Percentiles rank a stretch among this genome's conserved stretches.
Evolutionary conservation across 768 basidiomycete genomes (phyloP).

Genomic region (Leccinellum luteum): DNA sequence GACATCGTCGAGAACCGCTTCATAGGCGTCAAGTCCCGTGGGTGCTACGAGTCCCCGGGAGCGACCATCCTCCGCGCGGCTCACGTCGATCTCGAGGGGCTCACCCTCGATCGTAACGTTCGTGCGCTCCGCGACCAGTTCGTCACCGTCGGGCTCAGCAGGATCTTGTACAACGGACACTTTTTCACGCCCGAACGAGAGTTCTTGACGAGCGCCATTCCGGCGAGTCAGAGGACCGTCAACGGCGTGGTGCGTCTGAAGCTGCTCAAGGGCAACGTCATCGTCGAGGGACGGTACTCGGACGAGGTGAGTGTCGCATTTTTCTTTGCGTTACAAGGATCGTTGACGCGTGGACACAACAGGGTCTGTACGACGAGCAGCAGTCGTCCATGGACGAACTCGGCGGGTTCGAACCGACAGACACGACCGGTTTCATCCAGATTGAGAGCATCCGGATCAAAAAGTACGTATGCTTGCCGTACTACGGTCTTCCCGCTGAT

Average conservation of each 20-base stretch:
- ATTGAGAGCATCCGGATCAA: slow-evolving; percentile 98
- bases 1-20: slow-evolving; percentile 99
- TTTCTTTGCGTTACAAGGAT: background rate
- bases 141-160: slow-evolving; percentile 83
- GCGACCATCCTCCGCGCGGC: slow-evolving; percentile 95
- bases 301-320: slow-evolving; percentile 57
- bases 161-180: slow-evolving; percentile 97
- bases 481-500: background rate
- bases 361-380: slow-evolving; percentile 94
- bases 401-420: slow-evolving; percentile 95
- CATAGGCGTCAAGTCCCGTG: slow-evolving; percentile 98
- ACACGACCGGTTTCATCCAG: slow-evolving; percentile 94
- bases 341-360: background rate
- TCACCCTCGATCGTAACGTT: slow-evolving; percentile 97
- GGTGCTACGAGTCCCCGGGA: slow-evolving; percentile 98
- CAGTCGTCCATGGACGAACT: slow-evolving; percentile 99
- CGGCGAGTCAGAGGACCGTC: slow-evolving; percentile 93
- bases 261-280: slow-evolving; percentile 94
- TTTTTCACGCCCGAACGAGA: slow-evolving; percentile 99
- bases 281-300: slow-evolving; percentile 89
- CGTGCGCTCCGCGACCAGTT: slow-evolving; percentile 94
- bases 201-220: slow-evolving; percentile 87
- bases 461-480: slow-evolving; percentile 55
- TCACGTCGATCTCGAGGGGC: slow-evolving; percentile 94
- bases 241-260: slow-evolving; percentile 90